A percentile compares a stretch with the other conserved stretches of the same genome.
These are phyloP conservation scores for Rhizopus microsporus DNA, from an alignment of 371 early-diverging fungal species.

Conservation along the genomic window DNA sequence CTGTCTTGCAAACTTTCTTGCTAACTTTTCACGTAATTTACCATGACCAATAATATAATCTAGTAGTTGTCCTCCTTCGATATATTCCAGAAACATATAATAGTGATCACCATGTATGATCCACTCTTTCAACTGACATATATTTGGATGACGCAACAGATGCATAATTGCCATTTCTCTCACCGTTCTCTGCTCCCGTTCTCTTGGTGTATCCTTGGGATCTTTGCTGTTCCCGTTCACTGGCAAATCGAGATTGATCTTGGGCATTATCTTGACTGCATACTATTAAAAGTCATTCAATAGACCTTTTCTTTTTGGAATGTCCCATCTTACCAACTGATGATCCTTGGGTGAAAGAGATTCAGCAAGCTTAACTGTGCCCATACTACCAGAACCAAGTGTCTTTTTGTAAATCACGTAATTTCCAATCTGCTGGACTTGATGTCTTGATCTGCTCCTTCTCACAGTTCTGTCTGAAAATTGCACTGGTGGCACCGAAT, in stretches of 20 bases:
- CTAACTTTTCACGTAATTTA: constrained; percentile 69
- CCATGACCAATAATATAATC: constrained; percentile 78
- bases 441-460: constrained; percentile 1
- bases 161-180: constrained; percentile 81
- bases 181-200: constrained; percentile 71
- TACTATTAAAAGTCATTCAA: constrained; percentile 23
- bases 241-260: constrained; percentile 27
- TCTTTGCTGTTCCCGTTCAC: constrained; percentile 25
- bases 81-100: constrained; percentile 88
- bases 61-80: constrained; percentile 73
- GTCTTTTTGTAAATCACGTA: constrained; percentile 67
- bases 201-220: constrained; percentile 51
- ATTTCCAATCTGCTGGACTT: constrained; percentile 36
- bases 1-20: constrained; percentile 75
- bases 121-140: constrained; percentile 74
- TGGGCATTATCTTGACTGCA: constrained; percentile 52
- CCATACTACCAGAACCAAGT: constrained; percentile 97
- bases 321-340: constrained; percentile 24
- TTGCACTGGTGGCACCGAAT: not conserved
- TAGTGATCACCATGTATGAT: constrained; percentile 70
- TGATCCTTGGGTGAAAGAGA: constrained; percentile 41
- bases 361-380: constrained; percentile 93
- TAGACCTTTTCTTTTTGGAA: no score
- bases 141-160: constrained; percentile 80
- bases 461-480: not conserved